A percentile compares a stretch with the other conserved stretches of the same genome.
phyloP scores from a whole-genome alignment of 225 moss, liverwort and hornwort genomes.

The Thuidium tamariscinum region DNA sequence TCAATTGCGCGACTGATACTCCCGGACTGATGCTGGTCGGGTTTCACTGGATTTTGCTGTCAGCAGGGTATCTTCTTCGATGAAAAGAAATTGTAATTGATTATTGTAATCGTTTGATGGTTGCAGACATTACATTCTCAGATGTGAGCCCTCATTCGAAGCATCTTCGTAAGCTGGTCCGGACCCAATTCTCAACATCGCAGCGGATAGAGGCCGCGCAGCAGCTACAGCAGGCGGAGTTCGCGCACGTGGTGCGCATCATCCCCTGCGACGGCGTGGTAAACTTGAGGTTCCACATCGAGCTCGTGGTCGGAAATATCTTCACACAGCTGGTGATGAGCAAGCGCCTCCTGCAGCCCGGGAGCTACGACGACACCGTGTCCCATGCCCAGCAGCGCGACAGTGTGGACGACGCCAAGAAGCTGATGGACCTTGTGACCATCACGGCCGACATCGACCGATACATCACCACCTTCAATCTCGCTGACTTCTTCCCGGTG shows the following conservation, averaged over 20 bases:
- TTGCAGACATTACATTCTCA: constrained; percentile 15
- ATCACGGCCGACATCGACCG: not conserved
- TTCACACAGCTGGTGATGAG: constrained; percentile 8
- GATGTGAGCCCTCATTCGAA: not conserved
- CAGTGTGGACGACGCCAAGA: not conserved
- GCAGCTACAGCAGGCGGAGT: not conserved
- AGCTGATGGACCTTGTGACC: constrained; percentile 1
- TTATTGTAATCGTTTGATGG: not conserved
- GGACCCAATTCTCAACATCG: constrained; percentile 1
- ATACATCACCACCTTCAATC: constrained; percentile 3
- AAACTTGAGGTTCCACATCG: constrained; percentile 3
- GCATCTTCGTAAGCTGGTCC: not conserved
- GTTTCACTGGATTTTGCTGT: not conserved
- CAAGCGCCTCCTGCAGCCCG: not conserved
- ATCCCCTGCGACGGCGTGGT: not conserved
- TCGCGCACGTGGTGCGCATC: not conserved
- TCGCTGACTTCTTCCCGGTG: not conserved
- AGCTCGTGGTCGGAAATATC: constrained; percentile 6
- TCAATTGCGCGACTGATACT: not conserved
- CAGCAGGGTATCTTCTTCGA: not conserved
- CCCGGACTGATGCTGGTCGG: not conserved
- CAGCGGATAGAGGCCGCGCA: not conserved
- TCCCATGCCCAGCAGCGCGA: not conserved
- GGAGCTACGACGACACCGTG: not conserved
- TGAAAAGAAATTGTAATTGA: not conserved